Evolutionary conservation across 1,284 basidiomycete genomes (phyloP).

Genomic region (Cryptococcus maquisensis): DNA sequence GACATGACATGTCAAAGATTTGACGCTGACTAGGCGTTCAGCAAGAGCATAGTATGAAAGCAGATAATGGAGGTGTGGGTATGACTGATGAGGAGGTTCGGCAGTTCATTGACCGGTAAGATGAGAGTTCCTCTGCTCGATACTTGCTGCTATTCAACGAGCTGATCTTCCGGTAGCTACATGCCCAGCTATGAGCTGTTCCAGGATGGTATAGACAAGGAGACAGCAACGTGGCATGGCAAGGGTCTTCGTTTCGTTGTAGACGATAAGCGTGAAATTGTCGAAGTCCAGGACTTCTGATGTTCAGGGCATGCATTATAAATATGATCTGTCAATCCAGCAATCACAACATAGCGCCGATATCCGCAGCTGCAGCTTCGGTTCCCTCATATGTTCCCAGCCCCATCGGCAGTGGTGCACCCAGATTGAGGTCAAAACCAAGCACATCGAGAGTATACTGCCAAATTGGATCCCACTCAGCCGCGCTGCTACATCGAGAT

Average conservation of each 20-base stretch:
- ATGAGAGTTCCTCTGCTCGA: background rate
- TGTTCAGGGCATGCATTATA: background rate
- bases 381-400: background rate
- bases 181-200: background rate
- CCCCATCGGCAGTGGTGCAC: background rate
- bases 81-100: conserved; percentile 78
- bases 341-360: background rate
- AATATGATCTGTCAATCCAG: background rate
- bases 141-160: background rate
- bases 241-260: conserved; percentile 1
- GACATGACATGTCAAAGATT: conserved; percentile 31
- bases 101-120: conserved; percentile 54
- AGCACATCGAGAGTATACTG: conserved; percentile 4
- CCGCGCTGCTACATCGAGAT: background rate
- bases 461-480: conserved; percentile 2
- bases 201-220: conserved; percentile 2
- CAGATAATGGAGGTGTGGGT: conserved; percentile 69
- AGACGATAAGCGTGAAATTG: background rate
- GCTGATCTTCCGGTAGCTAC: conserved; percentile 2
- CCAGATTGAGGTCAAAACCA: background rate
- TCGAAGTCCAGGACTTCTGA: background rate
- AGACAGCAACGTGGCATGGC: background rate
- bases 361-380: background rate
- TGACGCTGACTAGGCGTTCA: conserved; percentile 49
- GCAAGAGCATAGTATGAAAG: conserved; percentile 83